Evolutionary conservation across 768 basidiomycete genomes (phyloP), one percentile per base, ranked within the genome.

Genomic region (Mrakia gelida): DNA sequence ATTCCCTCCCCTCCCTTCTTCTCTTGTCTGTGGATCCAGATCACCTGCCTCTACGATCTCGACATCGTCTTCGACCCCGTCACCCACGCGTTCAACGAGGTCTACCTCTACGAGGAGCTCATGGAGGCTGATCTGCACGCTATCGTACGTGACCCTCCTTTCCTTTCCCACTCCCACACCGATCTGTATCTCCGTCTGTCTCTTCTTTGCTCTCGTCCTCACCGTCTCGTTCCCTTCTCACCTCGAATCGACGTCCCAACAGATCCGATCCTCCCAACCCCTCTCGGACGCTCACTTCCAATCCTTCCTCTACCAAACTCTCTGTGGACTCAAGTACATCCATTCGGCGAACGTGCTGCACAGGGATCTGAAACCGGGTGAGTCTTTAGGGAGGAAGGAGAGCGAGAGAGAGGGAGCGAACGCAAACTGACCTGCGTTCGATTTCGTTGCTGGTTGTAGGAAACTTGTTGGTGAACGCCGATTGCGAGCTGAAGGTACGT

Each of bases 41-140:
- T 96, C 82, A 95, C 94, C 76, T 95, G 95, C 82, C 85, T 99
- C 65, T 99, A 98, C 82, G 97, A 98, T 83, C 95, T 98, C 93
- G 94, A 97, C 83, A 94, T 98, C 73, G 94, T 99, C 65, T 92
- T 95, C 84, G 92, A 94, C 81, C 89, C 94, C 26, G 82, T 83
- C 62, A 70, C 72, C 18, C 75, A 75, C 38, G 92, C 93, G 84
- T 99, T 98, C 82, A 93, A 95, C 84, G 96, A 98, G 85, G 95
- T 99, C 26, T 98, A 86, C 82, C 82, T 85, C 73, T 85, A 98
- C 92, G 95, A 98, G 86, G 97, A 99, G 84, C 90, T 98, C 81
- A 99, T 98, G 97, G 97, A 99, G 84, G 97, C 97, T 75, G 97
- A 99, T 89, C 88, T 99, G 28, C 97, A 98, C 82, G 97, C 97